Evolutionary conservation across 1,139 yeast species (phyloP), one percentile per base, ranked within the genome.

Genomic region (Debaryomyces singareniensis): DNA sequence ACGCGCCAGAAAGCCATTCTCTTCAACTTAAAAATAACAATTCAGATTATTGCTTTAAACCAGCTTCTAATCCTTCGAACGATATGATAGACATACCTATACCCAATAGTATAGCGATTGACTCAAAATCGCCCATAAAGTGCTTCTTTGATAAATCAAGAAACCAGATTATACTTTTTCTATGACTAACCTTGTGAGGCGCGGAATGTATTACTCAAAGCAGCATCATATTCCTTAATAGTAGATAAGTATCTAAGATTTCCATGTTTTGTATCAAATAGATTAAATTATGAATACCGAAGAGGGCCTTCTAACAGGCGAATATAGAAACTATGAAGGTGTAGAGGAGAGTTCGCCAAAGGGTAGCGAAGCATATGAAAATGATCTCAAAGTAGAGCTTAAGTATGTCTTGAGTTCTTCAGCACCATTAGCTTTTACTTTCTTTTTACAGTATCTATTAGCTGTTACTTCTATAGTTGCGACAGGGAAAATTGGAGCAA

Each of bases 401-500:
- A 21, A 45, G 33, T 51, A 54, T 45, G 49, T 68, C n/a, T 28
- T 55, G 10, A 40, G 35, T 26, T 51, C 72, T 1, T 61, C 76
- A 3, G 42, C 54, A 4, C 77, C 78, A 2, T 45, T 72, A 23
- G 58, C 70, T 2, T 43, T 69, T 10, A 67, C 78, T 6, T 71
- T 69, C 42, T 58, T 69, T 35, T 58, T 72, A 36, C 76, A 72
- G 39, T 71, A 68, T 39, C 51, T 68, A 2, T 48, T 71, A 27
- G 61, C 76, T 1, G 67, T 70, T 11, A 64, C 68, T 14, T 63
- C 75, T 2, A 61, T 72, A 12, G 69, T 63, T 41, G 55, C 71
- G 2, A 64, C 71, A 12, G 77, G 78, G 0, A 63, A 61, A 31
- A 44, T 72, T 30, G 75, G 73, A 2, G 51, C 68, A 5, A 47